phyloP scores from a whole-genome alignment of 805 yeast species.

The Starmerella asiatica region DNA sequence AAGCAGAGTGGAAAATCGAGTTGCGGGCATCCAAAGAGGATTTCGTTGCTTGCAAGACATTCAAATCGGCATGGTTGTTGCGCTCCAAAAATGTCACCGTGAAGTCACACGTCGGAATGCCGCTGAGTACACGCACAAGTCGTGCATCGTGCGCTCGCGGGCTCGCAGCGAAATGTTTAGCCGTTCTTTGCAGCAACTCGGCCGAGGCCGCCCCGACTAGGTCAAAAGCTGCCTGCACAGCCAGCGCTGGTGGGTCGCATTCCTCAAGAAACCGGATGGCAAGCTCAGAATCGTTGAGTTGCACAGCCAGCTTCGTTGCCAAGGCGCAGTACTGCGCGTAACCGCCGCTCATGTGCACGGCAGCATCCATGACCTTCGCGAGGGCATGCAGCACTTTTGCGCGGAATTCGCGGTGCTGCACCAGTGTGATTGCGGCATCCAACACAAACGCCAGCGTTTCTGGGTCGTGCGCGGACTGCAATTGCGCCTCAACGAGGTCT shows the following conservation, averaged over 20 bases:
- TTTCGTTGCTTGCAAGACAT: conserved; percentile 70
- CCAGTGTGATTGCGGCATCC: conserved; percentile 49
- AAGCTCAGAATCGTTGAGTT: conserved; percentile 60
- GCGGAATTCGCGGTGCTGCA: conserved; percentile 54
- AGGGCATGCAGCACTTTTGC: conserved; percentile 47
- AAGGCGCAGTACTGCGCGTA: conserved; percentile 67
- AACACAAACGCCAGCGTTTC: conserved; percentile 47
- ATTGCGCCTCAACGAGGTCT: conserved; percentile 57
- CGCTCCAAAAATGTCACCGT: conserved; percentile 76
- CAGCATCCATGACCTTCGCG: conserved; percentile 42
- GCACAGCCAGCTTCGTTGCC: conserved; percentile 73
- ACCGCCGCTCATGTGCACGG: conserved; percentile 25
- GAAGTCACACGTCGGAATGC: conserved; percentile 87
- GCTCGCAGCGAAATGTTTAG: conserved; percentile 25
- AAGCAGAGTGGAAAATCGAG: conserved; percentile 91
- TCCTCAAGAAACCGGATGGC: conserved; percentile 58
- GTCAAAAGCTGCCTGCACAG: conserved; percentile 91
- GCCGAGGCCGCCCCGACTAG: conserved; percentile 84
- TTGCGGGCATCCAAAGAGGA: conserved; percentile 74
- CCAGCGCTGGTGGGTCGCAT: conserved; percentile 43
- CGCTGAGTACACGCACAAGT: conserved; percentile 61
- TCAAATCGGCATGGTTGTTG: conserved; percentile 75
- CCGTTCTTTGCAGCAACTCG: conserved; percentile 52
- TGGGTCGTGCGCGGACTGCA: conserved; percentile 27
- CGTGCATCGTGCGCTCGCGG: conserved; percentile 27